Conservation (phyloP, 2,329 filamentous ascomycete genomes). For the Magnaporthales sp. region DNA sequence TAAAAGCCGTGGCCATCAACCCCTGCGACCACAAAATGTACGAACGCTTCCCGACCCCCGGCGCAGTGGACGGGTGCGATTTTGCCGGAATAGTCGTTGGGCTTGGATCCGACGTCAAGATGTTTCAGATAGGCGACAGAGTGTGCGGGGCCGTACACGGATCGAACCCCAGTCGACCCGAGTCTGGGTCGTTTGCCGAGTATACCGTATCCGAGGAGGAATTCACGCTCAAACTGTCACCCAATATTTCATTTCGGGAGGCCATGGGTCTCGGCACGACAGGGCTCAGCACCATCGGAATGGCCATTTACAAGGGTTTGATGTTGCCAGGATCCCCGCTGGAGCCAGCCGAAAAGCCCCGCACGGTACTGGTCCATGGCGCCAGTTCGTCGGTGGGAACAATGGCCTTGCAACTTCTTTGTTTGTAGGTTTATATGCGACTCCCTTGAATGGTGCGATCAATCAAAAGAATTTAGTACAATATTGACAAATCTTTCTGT, state of each 20-base stretch:
- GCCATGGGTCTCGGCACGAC: not conserved
- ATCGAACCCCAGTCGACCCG: slow-evolving; percentile 9
- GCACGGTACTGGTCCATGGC: not conserved
- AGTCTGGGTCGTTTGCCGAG: slow-evolving; percentile 14
- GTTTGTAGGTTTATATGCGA: not conserved
- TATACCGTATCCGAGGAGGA: slow-evolving; percentile 7
- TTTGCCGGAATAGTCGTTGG: slow-evolving; percentile 19
- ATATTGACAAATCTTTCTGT: no score
- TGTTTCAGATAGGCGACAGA: slow-evolving; percentile 19
- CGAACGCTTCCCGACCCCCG: slow-evolving; percentile 11
- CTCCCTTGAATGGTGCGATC: no score
- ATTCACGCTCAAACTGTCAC: not conserved
- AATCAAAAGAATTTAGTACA: no score
- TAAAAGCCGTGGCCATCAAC: slow-evolving; percentile 18
- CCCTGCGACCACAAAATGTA: slow-evolving; percentile 22
- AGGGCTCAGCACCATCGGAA: not conserved
- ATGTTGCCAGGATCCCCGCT: not conserved
- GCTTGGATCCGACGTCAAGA: slow-evolving; percentile 13
- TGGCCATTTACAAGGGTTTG: not conserved
- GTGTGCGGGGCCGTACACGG: slow-evolving; percentile 15
- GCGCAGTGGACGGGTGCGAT: slow-evolving; percentile 19
- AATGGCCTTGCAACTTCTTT: not conserved
- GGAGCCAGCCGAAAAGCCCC: not conserved
- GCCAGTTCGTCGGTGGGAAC: not conserved
- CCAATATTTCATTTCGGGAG: not conserved